Base-by-base conservation (phyloP, 495 filamentous ascomycete species). In the Filosporella fistucella region DNA sequence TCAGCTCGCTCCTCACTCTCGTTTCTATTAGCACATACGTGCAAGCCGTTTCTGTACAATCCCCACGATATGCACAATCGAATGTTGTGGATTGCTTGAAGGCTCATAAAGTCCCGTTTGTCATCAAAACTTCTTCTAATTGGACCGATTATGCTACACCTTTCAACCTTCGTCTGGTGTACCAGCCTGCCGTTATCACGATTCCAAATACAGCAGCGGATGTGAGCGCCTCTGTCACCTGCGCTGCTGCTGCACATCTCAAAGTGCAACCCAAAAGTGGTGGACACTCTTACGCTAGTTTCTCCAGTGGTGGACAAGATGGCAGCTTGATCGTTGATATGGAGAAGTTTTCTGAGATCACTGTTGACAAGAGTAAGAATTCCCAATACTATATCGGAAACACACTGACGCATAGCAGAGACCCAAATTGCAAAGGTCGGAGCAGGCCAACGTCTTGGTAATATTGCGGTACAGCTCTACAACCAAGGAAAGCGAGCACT, bases 271-370 rank as follows among this genome's bases (percentile, higher is more conserved):
- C 85, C 9, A 78, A 73, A 54, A 79, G 77, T 30, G 87, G 87
- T 12, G 88, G 88, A 1, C 88, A 90, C 58, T 86, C 81, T 12
- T 89, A 84, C 64, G 80, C 70, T 1, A 81, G 77, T 4, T 76
- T 76, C 54, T 66, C 68, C 17, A 60, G 60, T 38, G 76, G 78
- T 20, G 75, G 77, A 12, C 56, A 65, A 11, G 63, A 78, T 57
- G 78, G 80, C 12, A 72, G 67, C 20, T 63, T 85, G 25, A 70
- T 79, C 56, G 69, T 85, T 50, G 74, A 81, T 48, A 61, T 85
- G 52, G 54, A 74, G 48, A 71, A 73, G 12, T 65, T 83, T 47
- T 54, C 69, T 13, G 42, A 36, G 2, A 46, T 84, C 51, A 55
- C 35, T 4, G 61, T 82, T 41, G 37, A 57, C 25, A 30, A 34